Percentiles rank a stretch among this genome's conserved stretches.
Evolutionary conservation across 2,329 filamentous ascomycete species (phyloP).

Genomic region (Verticillium isaacii): DNA sequence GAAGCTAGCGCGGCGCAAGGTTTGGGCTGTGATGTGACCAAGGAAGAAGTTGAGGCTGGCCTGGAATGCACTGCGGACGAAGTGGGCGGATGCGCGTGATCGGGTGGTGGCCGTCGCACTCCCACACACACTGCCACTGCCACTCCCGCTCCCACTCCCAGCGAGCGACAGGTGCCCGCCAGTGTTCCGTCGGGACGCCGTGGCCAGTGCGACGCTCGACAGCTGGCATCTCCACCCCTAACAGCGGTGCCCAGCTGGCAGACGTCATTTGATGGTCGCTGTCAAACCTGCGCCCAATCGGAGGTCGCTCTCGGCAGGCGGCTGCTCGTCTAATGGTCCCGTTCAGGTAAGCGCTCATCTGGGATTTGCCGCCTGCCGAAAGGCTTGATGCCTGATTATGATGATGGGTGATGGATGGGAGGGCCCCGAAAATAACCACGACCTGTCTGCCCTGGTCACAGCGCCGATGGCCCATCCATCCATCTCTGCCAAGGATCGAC

Average conservation of each 20-base stretch:
- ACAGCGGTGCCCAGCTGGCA: background rate
- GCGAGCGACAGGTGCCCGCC: background rate
- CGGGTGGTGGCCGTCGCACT: background rate
- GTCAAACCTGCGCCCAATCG: background rate
- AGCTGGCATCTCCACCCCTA: background rate
- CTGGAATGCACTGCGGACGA: background rate
- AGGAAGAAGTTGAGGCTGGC: slow-evolving; percentile 5
- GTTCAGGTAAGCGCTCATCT: slow-evolving; percentile 7
- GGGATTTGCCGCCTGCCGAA: background rate
- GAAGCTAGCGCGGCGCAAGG: slow-evolving; percentile 1
- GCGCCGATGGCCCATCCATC: background rate
- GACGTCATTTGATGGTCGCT: background rate
- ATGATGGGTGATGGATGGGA: background rate
- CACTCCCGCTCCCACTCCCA: background rate
- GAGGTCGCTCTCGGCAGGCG: background rate
- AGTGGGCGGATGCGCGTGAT: slow-evolving; percentile 4
- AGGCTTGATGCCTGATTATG: background rate
- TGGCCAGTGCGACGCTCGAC: background rate
- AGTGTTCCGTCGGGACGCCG: background rate
- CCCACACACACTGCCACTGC: background rate
- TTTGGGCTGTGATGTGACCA: slow-evolving; percentile 1
- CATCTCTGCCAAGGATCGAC: background rate
- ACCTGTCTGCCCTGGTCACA: background rate
- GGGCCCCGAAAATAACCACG: background rate
- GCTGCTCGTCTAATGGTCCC: slow-evolving; percentile 9